Percentiles rank a stretch among this genome's conserved stretches.
phyloP scores from a whole-genome alignment of 306 rosid species.

The Prosopis cineraria region DNA sequence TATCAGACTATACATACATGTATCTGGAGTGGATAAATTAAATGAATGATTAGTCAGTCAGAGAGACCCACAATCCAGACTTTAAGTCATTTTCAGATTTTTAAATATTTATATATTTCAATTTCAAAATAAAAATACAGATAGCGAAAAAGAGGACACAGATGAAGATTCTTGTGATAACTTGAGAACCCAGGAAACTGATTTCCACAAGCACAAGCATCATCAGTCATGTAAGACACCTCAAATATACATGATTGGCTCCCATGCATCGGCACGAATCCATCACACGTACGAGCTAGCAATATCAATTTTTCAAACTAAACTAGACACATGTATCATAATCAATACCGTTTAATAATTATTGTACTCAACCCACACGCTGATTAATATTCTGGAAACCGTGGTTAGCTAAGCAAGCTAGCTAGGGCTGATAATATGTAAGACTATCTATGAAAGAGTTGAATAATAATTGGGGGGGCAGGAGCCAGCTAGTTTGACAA shows the following conservation, averaged over 20 bases:
- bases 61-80: constrained; percentile 43
- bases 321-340: too few relatives aligned
- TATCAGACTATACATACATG: neutral
- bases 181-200: constrained; percentile 85
- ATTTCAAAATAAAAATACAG: constrained; percentile 3
- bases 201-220: constrained; percentile 89
- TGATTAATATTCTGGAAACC: neutral
- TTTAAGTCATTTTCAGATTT: constrained; percentile 65
- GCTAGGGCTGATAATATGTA: neutral
- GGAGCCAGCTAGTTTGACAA: neutral
- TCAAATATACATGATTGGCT: constrained; percentile 48
- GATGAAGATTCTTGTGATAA: constrained; percentile 67
- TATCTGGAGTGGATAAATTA: neutral
- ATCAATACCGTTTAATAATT: neutral
- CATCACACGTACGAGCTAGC: constrained; percentile 27
- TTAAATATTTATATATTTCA: constrained; percentile 19
- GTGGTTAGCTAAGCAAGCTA: neutral
- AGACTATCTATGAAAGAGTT: neutral
- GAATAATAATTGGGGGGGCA: neutral
- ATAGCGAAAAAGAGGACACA: neutral
- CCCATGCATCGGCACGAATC: too few relatives aligned
- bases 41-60: constrained; percentile 41
- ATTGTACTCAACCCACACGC: neutral
- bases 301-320: neutral
- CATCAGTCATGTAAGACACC: constrained; percentile 47